A percentile compares a stretch with the other conserved stretches of the same genome.
These are phyloP conservation scores for Aquilaria agallochum DNA, from an alignment of 441 rosid species.

Conservation along the genomic window DNA sequence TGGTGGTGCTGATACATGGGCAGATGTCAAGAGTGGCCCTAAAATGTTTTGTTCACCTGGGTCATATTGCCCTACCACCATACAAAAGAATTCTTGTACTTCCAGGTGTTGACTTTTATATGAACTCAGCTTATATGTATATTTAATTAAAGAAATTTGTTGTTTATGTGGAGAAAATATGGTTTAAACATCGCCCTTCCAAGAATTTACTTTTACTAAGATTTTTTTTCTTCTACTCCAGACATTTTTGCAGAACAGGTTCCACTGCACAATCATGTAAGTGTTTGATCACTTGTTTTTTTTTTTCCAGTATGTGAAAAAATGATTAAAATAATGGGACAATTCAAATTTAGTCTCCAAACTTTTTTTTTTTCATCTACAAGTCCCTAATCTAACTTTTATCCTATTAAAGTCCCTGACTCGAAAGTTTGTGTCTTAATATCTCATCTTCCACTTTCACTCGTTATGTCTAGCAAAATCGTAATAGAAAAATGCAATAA, in stretches of 20 bases:
- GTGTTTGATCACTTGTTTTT: conserved; percentile 9
- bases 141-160: conserved; percentile 1
- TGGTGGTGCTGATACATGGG: conserved; percentile 61
- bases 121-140: conserved; percentile 14
- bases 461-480: too few relatives aligned
- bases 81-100: conserved; percentile 42
- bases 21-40: conserved; percentile 37
- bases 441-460: too few relatives aligned
- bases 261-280: conserved; percentile 50
- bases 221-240: conserved; percentile 32
- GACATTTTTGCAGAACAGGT: conserved; percentile 61
- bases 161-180: conserved; percentile 6
- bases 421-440: too few relatives aligned
- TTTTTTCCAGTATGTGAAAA: too few relatives aligned
- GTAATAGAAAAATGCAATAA: too few relatives aligned
- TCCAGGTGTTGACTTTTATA: conserved; percentile 60
- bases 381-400: too few relatives aligned
- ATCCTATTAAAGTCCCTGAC: too few relatives aligned
- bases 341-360: too few relatives aligned
- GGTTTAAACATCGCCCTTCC: conserved; percentile 6
- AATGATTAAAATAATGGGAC: too few relatives aligned
- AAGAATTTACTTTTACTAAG: conserved; percentile 10
- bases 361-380: too few relatives aligned
- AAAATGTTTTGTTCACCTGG: conserved; percentile 65
- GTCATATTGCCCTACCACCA: conserved; percentile 61